Base-by-base conservation (phyloP, 2,329 filamentous ascomycete species). In the Exophiala bonariae region DNA sequence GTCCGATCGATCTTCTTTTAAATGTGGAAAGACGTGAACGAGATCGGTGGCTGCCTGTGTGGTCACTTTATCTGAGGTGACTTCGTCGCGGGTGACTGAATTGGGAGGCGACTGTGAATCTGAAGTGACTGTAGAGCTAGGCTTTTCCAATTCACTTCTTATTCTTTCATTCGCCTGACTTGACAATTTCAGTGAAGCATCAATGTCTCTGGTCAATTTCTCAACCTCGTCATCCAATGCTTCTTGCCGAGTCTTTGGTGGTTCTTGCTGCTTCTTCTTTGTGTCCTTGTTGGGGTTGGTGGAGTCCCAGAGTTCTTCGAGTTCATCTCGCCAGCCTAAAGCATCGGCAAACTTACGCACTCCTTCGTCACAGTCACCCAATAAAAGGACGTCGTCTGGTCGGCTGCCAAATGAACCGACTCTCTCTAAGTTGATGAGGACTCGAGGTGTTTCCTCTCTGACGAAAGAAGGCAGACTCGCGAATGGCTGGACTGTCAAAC, bases 401-500 rank as follows among this genome's bases (percentile, higher is more conserved):
- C 89, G 74, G 6, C 77, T 78, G 1, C 93, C 93, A 28, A 99
- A 65, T 16, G 81, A 81, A 0, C 93, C 92, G 0, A 96, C 93
- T 28, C 73, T 73, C 66, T 96, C 88, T 69, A 85, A 78, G 65
- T 99, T 99, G 66, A 99, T 87, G 16, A 99, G 75, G 2, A 99
- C 71, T 8, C 93, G 80, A 1, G 92, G 93, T 3, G 79, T 80
- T 1, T 73, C 75, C 1, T 83, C 75, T 2, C 65, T 61, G 17
- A 82, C 83, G 56, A 85, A 71, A 11, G 78, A 70, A 0, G 92
- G 91, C 40, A 97, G 72, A 37, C 82, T 82, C 1, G 92, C 89
- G 65, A 99, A 99, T 0, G 93, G 93, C 54, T 91, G 87, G 2
- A 97, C 92, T 0, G 77, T 82, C 49, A 97, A 70, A 61, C 89